A percentile compares a stretch with the other conserved stretches of the same genome.
These are phyloP conservation scores for Eucalyptus cloeziana DNA, from an alignment of 345 rosid species.

Conservation along the genomic window DNA sequence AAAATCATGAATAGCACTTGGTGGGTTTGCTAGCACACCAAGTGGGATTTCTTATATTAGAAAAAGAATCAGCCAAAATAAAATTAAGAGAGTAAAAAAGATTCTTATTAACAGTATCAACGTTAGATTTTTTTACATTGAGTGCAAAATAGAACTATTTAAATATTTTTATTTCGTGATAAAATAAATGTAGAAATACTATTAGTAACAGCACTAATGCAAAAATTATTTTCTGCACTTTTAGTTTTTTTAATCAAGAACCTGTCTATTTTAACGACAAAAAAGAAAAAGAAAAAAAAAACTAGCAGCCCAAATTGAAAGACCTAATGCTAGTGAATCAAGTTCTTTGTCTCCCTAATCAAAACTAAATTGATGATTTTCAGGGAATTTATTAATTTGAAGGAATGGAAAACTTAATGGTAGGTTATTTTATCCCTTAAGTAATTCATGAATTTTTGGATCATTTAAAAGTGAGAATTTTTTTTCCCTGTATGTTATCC, in stretches of 20 bases:
- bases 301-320: neutral
- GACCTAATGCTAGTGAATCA: neutral
- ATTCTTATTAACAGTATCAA: neutral
- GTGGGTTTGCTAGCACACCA: neutral
- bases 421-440: neutral
- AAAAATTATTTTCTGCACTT: neutral
- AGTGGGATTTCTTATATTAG: neutral
- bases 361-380: neutral
- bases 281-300: too few species aligned
- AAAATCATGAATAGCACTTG: too few species aligned
- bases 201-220: neutral
- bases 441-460: too few species aligned
- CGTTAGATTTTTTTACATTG: too few species aligned
- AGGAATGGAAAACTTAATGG: neutral
- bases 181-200: neutral
- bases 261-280: neutral
- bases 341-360: neutral
- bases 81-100: neutral
- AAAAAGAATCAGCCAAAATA: neutral
- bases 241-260: neutral
- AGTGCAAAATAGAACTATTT: neutral
- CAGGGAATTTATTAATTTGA: too few species aligned
- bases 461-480: too few species aligned
- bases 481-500: too few species aligned
- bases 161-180: too few species aligned